These are phyloP conservation scores for Pichia californica DNA, from an alignment of 805 yeast species.

Conservation along the genomic window DNA sequence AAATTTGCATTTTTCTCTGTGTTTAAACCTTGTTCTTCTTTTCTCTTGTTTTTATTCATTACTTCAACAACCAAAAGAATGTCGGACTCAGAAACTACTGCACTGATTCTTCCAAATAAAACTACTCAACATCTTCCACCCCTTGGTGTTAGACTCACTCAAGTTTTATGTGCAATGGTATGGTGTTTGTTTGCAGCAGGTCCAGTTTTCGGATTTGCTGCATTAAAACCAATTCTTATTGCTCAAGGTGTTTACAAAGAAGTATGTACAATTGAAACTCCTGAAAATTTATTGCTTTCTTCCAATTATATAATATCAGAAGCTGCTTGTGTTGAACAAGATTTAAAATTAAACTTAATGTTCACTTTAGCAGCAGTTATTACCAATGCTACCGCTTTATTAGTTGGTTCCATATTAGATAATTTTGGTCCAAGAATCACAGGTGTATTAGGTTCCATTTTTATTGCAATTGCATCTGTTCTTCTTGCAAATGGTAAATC, in stretches of 20 bases:
- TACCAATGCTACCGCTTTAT: slow-evolving; percentile 75
- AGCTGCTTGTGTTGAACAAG: slow-evolving; percentile 62
- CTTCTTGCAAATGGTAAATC: slow-evolving; percentile 21
- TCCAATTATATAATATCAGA: slow-evolving; percentile 4
- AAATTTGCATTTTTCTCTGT: no score
- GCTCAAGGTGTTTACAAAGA: slow-evolving; percentile 70
- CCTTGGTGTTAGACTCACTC: slow-evolving; percentile 34
- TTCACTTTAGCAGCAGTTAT: slow-evolving; percentile 84
- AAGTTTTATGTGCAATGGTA: slow-evolving; percentile 63
- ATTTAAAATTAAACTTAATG: slow-evolving; percentile 70
- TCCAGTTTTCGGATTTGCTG: slow-evolving; percentile 93
- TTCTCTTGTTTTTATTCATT: neutral
- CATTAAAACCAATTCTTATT: slow-evolving; percentile 77
- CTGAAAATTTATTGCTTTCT: neutral
- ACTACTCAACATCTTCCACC: slow-evolving; percentile 19
- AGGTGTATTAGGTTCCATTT: slow-evolving; percentile 64
- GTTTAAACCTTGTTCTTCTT: neutral
- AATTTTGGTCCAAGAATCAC: slow-evolving; percentile 72
- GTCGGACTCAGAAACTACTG: slow-evolving; percentile 20
- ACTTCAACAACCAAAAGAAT: neutral
- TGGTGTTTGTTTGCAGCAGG: slow-evolving; percentile 95
- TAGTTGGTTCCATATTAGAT: slow-evolving; percentile 79
- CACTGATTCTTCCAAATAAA: slow-evolving; percentile 14
- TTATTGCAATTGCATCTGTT: slow-evolving; percentile 51
- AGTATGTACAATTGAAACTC: slow-evolving; percentile 36